Conservation (phyloP, 352 stramenopile species). For the Phytopythium montanum region DNA sequence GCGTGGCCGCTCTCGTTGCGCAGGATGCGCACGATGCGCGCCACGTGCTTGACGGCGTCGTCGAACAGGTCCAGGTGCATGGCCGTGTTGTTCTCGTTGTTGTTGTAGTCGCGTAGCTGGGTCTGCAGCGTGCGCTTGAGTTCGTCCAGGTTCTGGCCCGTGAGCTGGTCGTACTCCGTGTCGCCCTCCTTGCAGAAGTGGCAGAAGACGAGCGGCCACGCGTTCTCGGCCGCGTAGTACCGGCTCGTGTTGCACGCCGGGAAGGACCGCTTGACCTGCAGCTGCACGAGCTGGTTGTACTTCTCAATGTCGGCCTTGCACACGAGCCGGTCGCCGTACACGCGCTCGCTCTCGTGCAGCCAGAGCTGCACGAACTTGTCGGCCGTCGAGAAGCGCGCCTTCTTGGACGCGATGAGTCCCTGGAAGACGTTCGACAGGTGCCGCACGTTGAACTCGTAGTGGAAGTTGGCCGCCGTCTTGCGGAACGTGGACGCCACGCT, state of each 20-base stretch:
- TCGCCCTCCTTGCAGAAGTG: constrained; percentile 95
- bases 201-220: constrained; percentile 95
- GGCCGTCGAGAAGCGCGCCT: constrained; percentile 86
- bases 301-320: constrained; percentile 91
- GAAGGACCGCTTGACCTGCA: constrained; percentile 94
- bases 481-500: constrained; percentile 89
- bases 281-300: constrained; percentile 93
- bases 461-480: constrained; percentile 96
- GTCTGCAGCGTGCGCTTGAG: constrained; percentile 88
- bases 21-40: constrained; percentile 94
- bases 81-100: constrained; percentile 94
- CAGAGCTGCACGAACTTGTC: constrained; percentile 96
- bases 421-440: constrained; percentile 97
- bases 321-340: constrained; percentile 94
- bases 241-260: constrained; percentile 87
- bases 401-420: constrained; percentile 92
- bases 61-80: constrained; percentile 98
- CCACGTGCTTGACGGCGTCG: constrained; percentile 95
- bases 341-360: constrained; percentile 95
- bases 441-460: constrained; percentile 98
- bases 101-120: constrained; percentile 93
- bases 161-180: constrained; percentile 92
- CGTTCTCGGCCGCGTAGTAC: constrained; percentile 94
- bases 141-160: constrained; percentile 83
- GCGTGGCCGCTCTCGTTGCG: constrained; percentile 88